phyloP scores from a whole-genome alignment of 495 filamentous ascomycete species.

The Daldinia decipiens region DNA sequence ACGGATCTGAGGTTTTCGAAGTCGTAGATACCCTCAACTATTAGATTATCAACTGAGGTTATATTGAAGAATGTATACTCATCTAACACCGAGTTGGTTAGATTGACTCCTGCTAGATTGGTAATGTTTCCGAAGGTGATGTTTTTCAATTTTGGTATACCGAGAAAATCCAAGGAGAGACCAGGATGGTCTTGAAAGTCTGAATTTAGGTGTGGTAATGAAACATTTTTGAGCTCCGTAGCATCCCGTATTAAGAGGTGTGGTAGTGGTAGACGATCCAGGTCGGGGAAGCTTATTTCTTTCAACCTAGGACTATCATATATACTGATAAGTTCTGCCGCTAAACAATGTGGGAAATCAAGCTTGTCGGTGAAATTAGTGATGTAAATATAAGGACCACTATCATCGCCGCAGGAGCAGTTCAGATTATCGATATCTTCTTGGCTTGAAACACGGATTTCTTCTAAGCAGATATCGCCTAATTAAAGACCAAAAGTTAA shows the following conservation, averaged over 20 bases:
- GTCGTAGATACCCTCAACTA: accelerated
- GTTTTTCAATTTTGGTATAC: neutral
- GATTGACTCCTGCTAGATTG: neutral
- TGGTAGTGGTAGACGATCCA: too few species aligned
- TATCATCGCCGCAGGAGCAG: neutral
- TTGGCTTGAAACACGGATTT: neutral
- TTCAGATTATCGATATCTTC: neutral
- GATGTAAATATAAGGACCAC: too few species aligned
- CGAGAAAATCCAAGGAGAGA: neutral
- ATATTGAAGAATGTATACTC: neutral
- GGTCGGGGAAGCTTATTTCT: neutral
- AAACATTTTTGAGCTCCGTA: neutral
- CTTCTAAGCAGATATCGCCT: neutral
- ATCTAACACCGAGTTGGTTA: neutral
- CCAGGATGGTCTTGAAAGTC: neutral
- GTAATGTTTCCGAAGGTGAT: neutral
- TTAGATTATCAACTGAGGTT: neutral
- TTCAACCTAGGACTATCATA: neutral
- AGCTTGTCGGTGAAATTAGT: neutral
- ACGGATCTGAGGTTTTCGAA: neutral
- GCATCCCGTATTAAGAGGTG: neutral
- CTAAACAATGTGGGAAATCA: neutral
- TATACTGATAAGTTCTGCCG: neutral
- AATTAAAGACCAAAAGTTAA: neutral
- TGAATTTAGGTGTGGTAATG: neutral